A percentile compares a stretch with the other conserved stretches of the same genome.
phyloP scores from a whole-genome alignment of 2,329 filamentous ascomycete genomes.

The Colletotrichum incanum region DNA sequence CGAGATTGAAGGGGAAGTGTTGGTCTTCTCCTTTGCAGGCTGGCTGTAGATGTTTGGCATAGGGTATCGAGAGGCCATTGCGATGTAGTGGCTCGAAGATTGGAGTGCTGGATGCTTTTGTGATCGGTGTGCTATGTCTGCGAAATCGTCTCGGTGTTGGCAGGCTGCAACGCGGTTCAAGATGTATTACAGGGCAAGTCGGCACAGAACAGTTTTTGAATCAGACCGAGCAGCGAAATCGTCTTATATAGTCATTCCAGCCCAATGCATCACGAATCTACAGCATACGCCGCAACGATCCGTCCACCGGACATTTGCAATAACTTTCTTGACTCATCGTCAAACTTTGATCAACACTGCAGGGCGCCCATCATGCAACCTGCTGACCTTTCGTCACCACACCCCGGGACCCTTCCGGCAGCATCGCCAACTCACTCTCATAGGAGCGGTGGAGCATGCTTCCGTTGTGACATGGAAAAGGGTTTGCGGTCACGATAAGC shows the following conservation, averaged over 20 bases:
- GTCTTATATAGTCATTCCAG: not conserved
- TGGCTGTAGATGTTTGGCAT: slow-evolving; percentile 21
- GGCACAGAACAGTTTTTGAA: too few relatives aligned
- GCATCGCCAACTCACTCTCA: not conserved
- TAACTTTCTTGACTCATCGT: not conserved
- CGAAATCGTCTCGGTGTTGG: not conserved
- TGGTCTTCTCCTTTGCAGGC: not conserved
- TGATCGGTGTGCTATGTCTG: not conserved
- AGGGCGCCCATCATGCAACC: not conserved
- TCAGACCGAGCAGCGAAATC: not conserved
- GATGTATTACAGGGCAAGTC: too few relatives aligned
- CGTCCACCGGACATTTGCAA: not conserved
- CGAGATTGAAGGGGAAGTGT: not conserved
- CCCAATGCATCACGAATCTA: not conserved
- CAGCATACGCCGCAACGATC: not conserved
- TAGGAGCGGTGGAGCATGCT: not conserved
- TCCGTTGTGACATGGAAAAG: not conserved
- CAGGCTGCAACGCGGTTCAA: not conserved
- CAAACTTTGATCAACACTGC: not conserved
- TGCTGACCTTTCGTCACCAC: not conserved
- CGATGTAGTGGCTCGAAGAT: not conserved
- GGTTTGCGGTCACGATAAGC: not conserved
- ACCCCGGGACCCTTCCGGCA: not conserved
- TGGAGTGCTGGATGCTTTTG: not conserved
- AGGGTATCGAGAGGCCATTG: slow-evolving; percentile 32